These are phyloP conservation scores for Colletotrichum noveboracense DNA, from an alignment of 2,329 filamentous ascomycete genomes.

Conservation along the genomic window DNA sequence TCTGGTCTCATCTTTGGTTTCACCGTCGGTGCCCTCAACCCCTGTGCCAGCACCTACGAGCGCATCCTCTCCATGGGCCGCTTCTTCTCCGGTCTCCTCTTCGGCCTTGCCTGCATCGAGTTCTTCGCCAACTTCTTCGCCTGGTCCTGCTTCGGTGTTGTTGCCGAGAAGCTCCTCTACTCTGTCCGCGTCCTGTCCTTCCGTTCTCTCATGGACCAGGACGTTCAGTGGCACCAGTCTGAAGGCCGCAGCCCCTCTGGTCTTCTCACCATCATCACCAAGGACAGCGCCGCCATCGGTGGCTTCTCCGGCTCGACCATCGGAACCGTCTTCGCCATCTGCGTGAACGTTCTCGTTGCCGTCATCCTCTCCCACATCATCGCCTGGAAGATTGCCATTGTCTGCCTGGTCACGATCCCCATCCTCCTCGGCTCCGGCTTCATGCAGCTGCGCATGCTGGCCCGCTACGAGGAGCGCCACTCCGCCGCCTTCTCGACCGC, in stretches of 20 bases:
- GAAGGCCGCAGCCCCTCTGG: constrained; percentile 51
- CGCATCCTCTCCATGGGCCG: constrained; percentile 54
- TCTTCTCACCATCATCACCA: constrained; percentile 59
- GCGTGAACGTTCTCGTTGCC: constrained; percentile 58
- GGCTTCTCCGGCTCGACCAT: constrained; percentile 62
- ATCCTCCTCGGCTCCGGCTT: constrained; percentile 58
- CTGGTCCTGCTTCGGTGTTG: constrained; percentile 60
- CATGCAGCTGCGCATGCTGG: constrained; percentile 57
- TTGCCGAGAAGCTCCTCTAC: constrained; percentile 63
- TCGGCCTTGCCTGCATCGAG: constrained; percentile 64
- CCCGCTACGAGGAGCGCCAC: constrained; percentile 50
- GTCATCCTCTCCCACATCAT: constrained; percentile 60
- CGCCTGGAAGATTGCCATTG: constrained; percentile 64
- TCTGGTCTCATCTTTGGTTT: constrained; percentile 66
- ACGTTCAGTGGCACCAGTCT: constrained; percentile 64
- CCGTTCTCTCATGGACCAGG: constrained; percentile 60
- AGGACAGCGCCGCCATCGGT: constrained; percentile 57
- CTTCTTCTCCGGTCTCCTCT: constrained; percentile 64
- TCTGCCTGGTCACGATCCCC: constrained; percentile 58
- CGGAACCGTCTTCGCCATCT: constrained; percentile 57
- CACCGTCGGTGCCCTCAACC: constrained; percentile 60
- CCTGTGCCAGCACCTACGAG: constrained; percentile 51
- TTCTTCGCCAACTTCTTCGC: constrained; percentile 63
- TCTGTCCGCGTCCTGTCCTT: constrained; percentile 60
- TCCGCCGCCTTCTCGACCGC: constrained; percentile 53